Percentiles rank a stretch among this genome's conserved stretches.
These are phyloP conservation scores for Nannochloris sp. DNA, from an alignment of 139 green algal species.

Conservation along the genomic window DNA sequence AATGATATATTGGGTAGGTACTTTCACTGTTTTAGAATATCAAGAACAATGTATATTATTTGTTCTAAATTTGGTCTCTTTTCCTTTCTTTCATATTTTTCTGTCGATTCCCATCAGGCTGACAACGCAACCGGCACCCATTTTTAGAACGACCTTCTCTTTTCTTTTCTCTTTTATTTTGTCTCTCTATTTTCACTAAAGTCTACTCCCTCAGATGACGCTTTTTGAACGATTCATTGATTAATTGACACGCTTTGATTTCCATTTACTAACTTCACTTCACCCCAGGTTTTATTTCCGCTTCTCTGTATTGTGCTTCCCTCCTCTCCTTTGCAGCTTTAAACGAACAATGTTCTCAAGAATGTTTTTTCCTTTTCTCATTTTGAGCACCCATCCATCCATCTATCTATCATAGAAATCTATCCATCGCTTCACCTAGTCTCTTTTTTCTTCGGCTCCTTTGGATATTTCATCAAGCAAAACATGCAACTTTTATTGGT, in stretches of 20 bases:
- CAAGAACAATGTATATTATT: neutral
- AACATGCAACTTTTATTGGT: neutral
- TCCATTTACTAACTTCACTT: neutral
- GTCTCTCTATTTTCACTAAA: neutral
- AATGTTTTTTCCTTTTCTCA: too few relatives aligned
- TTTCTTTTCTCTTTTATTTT: neutral
- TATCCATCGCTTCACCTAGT: neutral
- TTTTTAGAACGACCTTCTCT: neutral
- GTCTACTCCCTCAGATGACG: neutral
- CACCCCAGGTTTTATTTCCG: neutral
- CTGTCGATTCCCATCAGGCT: neutral
- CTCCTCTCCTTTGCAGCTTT: neutral
- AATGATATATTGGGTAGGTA: neutral
- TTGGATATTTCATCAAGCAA: neutral
- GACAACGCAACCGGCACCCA: neutral
- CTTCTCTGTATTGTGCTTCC: neutral
- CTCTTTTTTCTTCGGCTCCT: neutral
- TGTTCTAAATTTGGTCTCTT: neutral
- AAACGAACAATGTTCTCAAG: too few relatives aligned
- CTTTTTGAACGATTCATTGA: neutral
- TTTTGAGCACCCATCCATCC: neutral
- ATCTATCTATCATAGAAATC: neutral
- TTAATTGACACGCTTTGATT: too few relatives aligned
- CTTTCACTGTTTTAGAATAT: neutral
- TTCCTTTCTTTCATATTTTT: neutral